Conservation (phyloP, 2,329 filamentous ascomycete genomes). For the Fusarium xyrophilum region DNA sequence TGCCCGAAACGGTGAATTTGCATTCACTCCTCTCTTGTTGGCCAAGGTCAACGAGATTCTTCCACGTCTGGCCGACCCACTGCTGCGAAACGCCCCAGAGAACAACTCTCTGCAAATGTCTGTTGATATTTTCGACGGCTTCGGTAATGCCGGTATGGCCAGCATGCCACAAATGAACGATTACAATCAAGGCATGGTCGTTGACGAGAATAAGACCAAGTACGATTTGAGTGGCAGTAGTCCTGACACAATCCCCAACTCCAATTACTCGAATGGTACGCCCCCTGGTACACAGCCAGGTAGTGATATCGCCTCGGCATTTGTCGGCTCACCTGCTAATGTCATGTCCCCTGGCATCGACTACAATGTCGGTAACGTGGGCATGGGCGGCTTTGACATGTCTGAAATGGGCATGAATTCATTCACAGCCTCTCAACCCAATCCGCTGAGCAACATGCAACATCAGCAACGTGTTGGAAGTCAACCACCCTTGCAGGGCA, state of each 20-base stretch:
- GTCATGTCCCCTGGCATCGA: conserved; percentile 63
- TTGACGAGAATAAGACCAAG: conserved; percentile 53
- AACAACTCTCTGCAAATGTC: conserved; percentile 51
- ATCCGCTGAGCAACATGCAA: conserved; percentile 33
- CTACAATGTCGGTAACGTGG: conserved; percentile 48
- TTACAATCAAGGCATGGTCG: conserved; percentile 54
- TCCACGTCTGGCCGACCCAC: conserved; percentile 66
- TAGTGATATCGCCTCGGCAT: conserved; percentile 56
- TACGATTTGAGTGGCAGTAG: conserved; percentile 48
- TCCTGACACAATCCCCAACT: conserved; percentile 45
- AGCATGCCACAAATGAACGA: conserved; percentile 58
- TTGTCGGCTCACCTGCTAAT: conserved; percentile 56
- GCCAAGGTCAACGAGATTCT: conserved; percentile 77
- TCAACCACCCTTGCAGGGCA: conserved; percentile 44
- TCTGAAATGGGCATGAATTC: conserved; percentile 63
- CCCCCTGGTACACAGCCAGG: conserved; percentile 41
- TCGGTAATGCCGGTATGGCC: conserved; percentile 68
- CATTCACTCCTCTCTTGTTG: conserved; percentile 78
- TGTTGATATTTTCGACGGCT: conserved; percentile 70
- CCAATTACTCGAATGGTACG: conserved; percentile 43
- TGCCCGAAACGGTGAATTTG: conserved; percentile 76
- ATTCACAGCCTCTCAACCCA: conserved; percentile 46
- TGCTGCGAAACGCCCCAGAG: conserved; percentile 66
- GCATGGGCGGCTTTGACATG: conserved; percentile 55
- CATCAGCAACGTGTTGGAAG: conserved; percentile 42